Conservation (phyloP, 106 monocot genomes). For the Dactylorhiza incarnata region DNA sequence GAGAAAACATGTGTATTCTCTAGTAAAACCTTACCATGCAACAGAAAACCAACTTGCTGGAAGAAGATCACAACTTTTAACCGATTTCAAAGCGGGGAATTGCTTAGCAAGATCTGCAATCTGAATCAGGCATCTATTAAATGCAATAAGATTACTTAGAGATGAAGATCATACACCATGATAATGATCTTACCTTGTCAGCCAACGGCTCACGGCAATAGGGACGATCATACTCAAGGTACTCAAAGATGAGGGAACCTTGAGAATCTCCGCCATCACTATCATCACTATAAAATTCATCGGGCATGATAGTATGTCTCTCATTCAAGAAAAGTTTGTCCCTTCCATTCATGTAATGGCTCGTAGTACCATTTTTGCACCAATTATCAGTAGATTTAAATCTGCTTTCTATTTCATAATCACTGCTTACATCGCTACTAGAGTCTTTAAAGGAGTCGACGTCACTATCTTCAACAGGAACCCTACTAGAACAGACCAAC, state of each 20-base stretch:
- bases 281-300: constrained; percentile 55
- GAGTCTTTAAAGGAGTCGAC: constrained; percentile 44
- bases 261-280: constrained; percentile 39
- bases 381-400: constrained; percentile 20
- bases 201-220: constrained; percentile 61
- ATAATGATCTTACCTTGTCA: constrained; percentile 45
- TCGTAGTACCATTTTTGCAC: constrained; percentile 7
- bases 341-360: constrained; percentile 10
- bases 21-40: constrained; percentile 49
- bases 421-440: constrained; percentile 61
- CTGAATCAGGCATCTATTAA: constrained; percentile 21
- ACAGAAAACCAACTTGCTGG: constrained; percentile 77
- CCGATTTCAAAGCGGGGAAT: constrained; percentile 43
- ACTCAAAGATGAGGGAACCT: constrained; percentile 45
- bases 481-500: constrained; percentile 16
- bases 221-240: constrained; percentile 51
- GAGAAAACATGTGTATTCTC: background rate
- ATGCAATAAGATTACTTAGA: background rate
- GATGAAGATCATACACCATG: background rate
- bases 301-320: constrained; percentile 13
- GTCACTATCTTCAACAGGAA: constrained; percentile 50
- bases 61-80: constrained; percentile 62
- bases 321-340: constrained; percentile 30
- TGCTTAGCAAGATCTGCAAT: constrained; percentile 40
- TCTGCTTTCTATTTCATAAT: constrained; percentile 48